Evolutionary conservation across 2,329 filamentous ascomycete species (phyloP), one percentile per base, ranked within the genome.

Genomic region (Alternaria sp.): DNA sequence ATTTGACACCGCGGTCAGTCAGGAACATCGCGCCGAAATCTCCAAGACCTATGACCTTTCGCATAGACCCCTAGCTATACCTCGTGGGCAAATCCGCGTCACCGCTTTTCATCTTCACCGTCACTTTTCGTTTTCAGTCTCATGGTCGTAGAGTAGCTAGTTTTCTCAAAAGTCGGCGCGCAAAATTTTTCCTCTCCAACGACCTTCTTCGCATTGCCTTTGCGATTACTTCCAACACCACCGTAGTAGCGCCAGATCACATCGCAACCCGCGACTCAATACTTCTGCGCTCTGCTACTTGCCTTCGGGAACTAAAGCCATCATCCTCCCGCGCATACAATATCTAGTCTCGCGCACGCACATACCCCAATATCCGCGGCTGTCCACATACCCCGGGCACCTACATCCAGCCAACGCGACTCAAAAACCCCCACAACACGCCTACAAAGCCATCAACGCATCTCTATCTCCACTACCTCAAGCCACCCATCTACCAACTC

Each of bases 121-220:
- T 66, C 51, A 64, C 54, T 23, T 40, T 54, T 50, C 17, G 44
- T n/a, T 26, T 26, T 21, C 30, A 25, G 17, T 45, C 4, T 43
- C 40, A 19, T 26, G 40, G 28, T 47, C 55, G 46, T 43, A 21
- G 19, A 28, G n/a, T n/a, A 17, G 28, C 49, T 52, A 40, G 30
- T 3, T 52, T 30, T n/a, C 32, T 36, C 49, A 21, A 52, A 40
- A 52, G 28, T 52, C 9, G 28, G 49, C 49, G 30, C 62, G 57
- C 58, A 54, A 54, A 63, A 8, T 6, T 47, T 43, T 28, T 59
- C 45, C 44, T 43, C 52, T 45, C 21, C 49, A 25, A 43, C 45
- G 15, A 70, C 67, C 64, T 59, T 62, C 69, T 69, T 65, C 64
- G 67, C 59, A 49, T 32, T n/a, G 49, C 30, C 54, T 52, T 30